Percentiles rank a stretch among this genome's conserved stretches.
These are phyloP conservation scores for Sporothrix humicola DNA, from an alignment of 2,329 filamentous ascomycete genomes.

Conservation along the genomic window DNA sequence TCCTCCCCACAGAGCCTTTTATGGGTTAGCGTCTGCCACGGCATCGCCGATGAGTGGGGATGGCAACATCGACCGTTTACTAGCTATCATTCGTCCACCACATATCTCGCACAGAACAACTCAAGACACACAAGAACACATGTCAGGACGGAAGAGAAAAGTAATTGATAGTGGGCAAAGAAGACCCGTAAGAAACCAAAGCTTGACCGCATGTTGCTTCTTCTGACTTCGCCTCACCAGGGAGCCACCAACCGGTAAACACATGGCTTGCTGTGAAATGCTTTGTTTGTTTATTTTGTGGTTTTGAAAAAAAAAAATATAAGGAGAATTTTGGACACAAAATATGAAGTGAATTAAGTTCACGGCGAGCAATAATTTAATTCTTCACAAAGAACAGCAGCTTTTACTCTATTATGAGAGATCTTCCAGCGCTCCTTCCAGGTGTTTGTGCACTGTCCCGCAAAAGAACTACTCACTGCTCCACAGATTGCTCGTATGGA, in stretches of 20 bases:
- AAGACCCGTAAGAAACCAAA: neutral
- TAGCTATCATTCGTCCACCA: constrained; percentile 14
- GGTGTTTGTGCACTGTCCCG: neutral
- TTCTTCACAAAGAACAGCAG: neutral
- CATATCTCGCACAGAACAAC: neutral
- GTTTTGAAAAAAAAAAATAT: no score
- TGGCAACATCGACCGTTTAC: constrained; percentile 1
- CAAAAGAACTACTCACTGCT: neutral
- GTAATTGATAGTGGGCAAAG: no score
- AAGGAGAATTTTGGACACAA: no score
- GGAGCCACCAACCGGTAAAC: neutral
- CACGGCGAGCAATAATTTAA: neutral
- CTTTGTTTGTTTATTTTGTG: no score
- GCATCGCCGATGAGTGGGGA: constrained; percentile 31
- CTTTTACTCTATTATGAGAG: neutral
- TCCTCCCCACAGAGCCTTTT: constrained; percentile 1
- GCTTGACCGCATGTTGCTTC: neutral
- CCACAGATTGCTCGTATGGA: constrained; percentile 17
- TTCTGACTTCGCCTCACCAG: neutral
- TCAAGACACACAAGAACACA: neutral
- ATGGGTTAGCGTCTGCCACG: constrained; percentile 18
- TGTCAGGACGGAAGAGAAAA: neutral
- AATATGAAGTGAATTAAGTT: neutral
- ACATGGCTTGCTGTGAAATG: neutral
- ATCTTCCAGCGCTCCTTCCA: neutral